phyloP scores from a whole-genome alignment of 495 filamentous ascomycete genomes.

The Penicillium fimorum region DNA sequence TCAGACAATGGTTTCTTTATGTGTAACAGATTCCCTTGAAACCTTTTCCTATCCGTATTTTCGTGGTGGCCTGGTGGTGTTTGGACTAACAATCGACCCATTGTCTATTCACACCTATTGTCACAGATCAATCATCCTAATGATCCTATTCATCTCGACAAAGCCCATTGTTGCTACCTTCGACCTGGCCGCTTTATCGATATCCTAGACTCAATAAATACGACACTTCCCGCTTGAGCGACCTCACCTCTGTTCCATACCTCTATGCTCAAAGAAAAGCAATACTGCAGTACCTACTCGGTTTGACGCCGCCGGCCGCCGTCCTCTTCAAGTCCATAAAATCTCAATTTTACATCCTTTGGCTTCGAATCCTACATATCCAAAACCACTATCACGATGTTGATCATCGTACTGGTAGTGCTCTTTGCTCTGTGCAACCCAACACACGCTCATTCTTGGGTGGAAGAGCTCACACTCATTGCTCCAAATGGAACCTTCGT shows the following conservation, averaged over 20 bases:
- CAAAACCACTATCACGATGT: constrained; percentile 12
- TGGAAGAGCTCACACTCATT: constrained; percentile 69
- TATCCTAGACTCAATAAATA: constrained; percentile 7
- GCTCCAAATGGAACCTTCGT: constrained; percentile 70
- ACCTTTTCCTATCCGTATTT: constrained; percentile 5
- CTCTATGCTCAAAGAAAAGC: background rate
- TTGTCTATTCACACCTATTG: constrained; percentile 5
- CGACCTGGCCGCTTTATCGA: background rate
- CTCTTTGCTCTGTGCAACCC: constrained; percentile 38
- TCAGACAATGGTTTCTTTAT: constrained; percentile 14
- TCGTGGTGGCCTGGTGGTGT: constrained; percentile 2
- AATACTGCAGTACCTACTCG: constrained; percentile 1
- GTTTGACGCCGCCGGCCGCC: background rate
- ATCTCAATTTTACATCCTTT: background rate
- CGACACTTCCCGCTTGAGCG: background rate
- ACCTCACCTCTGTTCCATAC: background rate
- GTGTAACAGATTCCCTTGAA: constrained; percentile 16
- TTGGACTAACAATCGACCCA: background rate
- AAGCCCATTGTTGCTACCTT: constrained; percentile 8
- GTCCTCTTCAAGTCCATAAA: constrained; percentile 1
- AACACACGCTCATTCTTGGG: constrained; percentile 69
- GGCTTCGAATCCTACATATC: background rate
- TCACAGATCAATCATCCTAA: background rate
- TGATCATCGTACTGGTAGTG: constrained; percentile 12
- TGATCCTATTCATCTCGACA: background rate